Evolutionary conservation across 208 protist species (phyloP).

Genomic region (Plasmodiophora brassicae): DNA sequence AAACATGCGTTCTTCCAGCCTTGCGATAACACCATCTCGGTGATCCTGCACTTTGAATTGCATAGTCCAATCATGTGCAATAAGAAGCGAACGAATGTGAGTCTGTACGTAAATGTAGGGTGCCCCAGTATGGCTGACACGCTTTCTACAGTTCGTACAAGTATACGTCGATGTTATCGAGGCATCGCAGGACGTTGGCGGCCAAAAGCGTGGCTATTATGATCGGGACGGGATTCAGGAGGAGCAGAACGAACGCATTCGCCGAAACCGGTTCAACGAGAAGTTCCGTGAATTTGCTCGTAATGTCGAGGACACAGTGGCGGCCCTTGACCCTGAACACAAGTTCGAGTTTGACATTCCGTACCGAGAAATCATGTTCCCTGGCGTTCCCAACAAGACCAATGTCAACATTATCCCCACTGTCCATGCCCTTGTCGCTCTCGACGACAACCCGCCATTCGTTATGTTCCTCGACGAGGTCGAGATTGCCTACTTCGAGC

Average conservation of each 20-base stretch:
- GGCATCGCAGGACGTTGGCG: slow-evolving; percentile 18
- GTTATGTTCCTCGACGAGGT: slow-evolving; percentile 82
- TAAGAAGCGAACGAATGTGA: slow-evolving; percentile 74
- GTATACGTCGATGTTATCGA: slow-evolving; percentile 88
- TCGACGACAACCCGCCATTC: slow-evolving; percentile 76
- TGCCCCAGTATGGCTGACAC: not conserved
- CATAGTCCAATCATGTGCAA: slow-evolving; percentile 86
- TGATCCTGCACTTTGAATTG: slow-evolving; percentile 91
- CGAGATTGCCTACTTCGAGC: slow-evolving; percentile 87
- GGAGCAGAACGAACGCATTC: not conserved
- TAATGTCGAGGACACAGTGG: not conserved
- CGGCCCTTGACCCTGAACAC: not conserved
- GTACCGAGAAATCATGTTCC: slow-evolving; percentile 70
- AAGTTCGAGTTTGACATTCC: slow-evolving; percentile 72
- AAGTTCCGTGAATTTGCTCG: slow-evolving; percentile 35
- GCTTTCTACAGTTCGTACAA: slow-evolving; percentile 70
- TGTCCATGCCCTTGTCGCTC: slow-evolving; percentile 65
- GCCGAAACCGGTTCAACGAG: slow-evolving; percentile 3
- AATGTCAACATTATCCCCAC: slow-evolving; percentile 66
- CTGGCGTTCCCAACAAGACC: slow-evolving; percentile 60
- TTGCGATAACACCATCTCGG: slow-evolving; percentile 76
- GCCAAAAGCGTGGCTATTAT: not conserved
- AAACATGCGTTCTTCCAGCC: slow-evolving; percentile 93
- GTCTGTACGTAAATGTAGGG: not conserved
- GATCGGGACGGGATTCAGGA: not conserved